Evolutionary conservation across 139 green algal genomes (phyloP).

Genomic region (Trebouxia sp.): DNA sequence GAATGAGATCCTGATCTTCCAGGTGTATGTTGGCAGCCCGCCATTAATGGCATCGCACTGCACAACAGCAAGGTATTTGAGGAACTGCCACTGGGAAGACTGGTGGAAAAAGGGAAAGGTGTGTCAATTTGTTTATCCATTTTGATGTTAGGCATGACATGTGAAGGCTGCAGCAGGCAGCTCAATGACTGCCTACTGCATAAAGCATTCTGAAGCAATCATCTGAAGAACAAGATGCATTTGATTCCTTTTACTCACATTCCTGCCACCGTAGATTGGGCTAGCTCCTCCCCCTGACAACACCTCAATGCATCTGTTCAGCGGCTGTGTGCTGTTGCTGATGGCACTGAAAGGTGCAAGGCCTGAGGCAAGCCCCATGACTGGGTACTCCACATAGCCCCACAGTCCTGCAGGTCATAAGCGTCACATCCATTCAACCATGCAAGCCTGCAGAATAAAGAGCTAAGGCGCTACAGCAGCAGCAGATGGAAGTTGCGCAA

Average conservation of each 20-base stretch:
- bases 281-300: slow-evolving; percentile 9
- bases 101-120: too few relatives aligned
- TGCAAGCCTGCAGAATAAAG: neutral
- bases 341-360: slow-evolving; percentile 54
- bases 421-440: too few relatives aligned
- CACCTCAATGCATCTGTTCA: slow-evolving; percentile 31
- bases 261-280: slow-evolving; percentile 19
- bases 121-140: too few relatives aligned
- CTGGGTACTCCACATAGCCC: slow-evolving; percentile 86
- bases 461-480: neutral
- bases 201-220: too few relatives aligned
- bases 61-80: neutral
- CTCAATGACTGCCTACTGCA: too few relatives aligned
- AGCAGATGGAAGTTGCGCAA: neutral
- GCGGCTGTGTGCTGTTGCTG: neutral
- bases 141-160: too few relatives aligned
- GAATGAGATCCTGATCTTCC: slow-evolving; percentile 76
- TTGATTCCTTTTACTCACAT: slow-evolving; percentile 19
- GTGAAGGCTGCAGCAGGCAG: neutral
- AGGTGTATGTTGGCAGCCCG: slow-evolving; percentile 48
- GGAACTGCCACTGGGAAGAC: too few relatives aligned
- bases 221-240: too few relatives aligned
- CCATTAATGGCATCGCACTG: slow-evolving; percentile 67
- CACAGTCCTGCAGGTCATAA: slow-evolving; percentile 58
- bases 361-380: slow-evolving; percentile 77